A percentile compares a stretch with the other conserved stretches of the same genome.
Evolutionary conservation across 1,284 basidiomycete species (phyloP).

Genomic region (Xerocomus minutiporus): DNA sequence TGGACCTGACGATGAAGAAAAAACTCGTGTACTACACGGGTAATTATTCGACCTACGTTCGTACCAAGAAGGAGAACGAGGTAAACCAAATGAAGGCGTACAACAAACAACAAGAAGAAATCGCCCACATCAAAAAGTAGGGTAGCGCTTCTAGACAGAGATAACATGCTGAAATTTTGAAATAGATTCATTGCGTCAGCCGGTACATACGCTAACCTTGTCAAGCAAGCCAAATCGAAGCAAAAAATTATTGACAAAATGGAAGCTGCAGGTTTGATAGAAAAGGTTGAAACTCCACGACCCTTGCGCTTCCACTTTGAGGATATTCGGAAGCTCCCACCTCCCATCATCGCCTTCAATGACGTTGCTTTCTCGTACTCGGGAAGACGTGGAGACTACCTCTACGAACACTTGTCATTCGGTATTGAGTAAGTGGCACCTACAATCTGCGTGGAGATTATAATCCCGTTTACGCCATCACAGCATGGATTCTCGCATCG

Average conservation of each 20-base stretch:
- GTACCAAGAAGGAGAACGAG: slow-evolving; percentile 96
- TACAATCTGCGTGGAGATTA: slow-evolving; percentile 3
- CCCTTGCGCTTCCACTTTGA: slow-evolving; percentile 94
- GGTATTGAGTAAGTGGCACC: slow-evolving; percentile 83
- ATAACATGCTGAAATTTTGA: slow-evolving; percentile 10
- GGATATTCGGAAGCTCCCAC: slow-evolving; percentile 89
- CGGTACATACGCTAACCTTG: slow-evolving; percentile 98
- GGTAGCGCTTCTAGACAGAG: slow-evolving; percentile 20
- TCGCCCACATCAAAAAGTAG: slow-evolving; percentile 93
- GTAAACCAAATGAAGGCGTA: slow-evolving; percentile 99
- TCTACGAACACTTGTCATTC: slow-evolving; percentile 87
- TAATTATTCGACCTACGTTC: slow-evolving; percentile 96
- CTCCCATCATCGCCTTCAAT: slow-evolving; percentile 95
- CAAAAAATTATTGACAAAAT: slow-evolving; percentile 99
- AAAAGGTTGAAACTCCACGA: slow-evolving; percentile 76
- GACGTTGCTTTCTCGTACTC: slow-evolving; percentile 95
- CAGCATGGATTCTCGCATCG: slow-evolving; percentile 93
- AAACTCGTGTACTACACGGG: slow-evolving; percentile 91
- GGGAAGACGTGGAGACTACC: slow-evolving; percentile 80
- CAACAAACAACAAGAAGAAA: slow-evolving; percentile 97
- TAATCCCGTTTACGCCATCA: slow-evolving; percentile 4
- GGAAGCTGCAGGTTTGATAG: slow-evolving; percentile 97
- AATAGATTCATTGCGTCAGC: slow-evolving; percentile 92
- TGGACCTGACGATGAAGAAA: slow-evolving; percentile 90
- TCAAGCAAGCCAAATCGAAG: slow-evolving; percentile 98